phyloP scores from a whole-genome alignment of 352 stramenopile genomes.

The Phytopythium mirpurense region DNA sequence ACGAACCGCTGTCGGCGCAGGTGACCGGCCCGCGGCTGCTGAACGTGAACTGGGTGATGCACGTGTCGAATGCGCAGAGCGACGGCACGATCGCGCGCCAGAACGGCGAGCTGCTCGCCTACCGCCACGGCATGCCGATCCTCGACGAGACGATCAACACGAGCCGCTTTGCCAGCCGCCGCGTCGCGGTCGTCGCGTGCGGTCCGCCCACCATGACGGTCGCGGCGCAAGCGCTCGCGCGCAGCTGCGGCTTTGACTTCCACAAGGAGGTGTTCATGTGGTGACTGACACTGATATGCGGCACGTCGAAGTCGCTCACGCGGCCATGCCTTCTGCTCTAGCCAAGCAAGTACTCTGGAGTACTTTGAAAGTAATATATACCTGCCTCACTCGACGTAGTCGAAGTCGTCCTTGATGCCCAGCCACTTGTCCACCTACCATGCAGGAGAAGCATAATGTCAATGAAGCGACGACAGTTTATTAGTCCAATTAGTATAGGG shows the following conservation, averaged over 20 bases:
- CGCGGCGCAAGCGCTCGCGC: constrained; percentile 59
- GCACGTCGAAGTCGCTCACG: too few relatives aligned
- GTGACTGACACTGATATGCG: constrained; percentile 20
- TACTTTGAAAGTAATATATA: constrained; percentile 3
- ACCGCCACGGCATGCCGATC: constrained; percentile 43
- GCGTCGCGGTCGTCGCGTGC: constrained; percentile 68
- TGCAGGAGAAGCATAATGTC: neutral
- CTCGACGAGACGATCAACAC: constrained; percentile 70
- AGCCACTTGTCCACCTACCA: constrained; percentile 83
- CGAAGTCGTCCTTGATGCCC: constrained; percentile 81
- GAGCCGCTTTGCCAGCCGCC: constrained; percentile 48
- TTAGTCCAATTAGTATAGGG: too few relatives aligned
- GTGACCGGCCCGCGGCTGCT: constrained; percentile 13
- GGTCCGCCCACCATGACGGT: constrained; percentile 67
- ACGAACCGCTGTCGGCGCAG: constrained; percentile 20
- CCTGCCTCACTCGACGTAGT: constrained; percentile 62
- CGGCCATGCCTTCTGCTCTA: too few relatives aligned
- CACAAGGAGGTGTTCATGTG: constrained; percentile 84
- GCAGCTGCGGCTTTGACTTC: constrained; percentile 66
- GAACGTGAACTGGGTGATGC: constrained; percentile 55
- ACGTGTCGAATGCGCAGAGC: constrained; percentile 47
- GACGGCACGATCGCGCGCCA: constrained; percentile 38
- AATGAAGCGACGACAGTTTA: neutral
- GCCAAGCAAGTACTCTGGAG: too few relatives aligned
- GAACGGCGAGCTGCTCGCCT: constrained; percentile 54